Percentiles rank a stretch among this genome's conserved stretches.
Conservation (phyloP, 305 asterid species). For the Fraxinus baroniana region DNA sequence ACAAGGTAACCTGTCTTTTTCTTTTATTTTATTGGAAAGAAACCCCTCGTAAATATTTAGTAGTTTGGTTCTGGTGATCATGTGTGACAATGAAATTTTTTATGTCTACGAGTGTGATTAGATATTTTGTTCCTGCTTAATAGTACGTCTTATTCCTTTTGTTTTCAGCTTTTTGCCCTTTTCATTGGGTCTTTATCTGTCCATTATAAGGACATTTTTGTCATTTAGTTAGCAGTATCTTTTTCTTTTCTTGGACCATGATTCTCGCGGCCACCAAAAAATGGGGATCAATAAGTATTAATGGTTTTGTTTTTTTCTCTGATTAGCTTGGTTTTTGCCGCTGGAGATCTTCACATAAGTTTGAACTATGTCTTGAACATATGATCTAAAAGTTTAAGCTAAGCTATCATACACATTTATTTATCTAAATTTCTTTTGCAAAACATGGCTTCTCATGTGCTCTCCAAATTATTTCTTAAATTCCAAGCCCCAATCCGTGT, state of each 20-base stretch:
- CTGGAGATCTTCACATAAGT: background rate
- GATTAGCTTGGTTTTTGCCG: background rate
- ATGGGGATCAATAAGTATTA: background rate
- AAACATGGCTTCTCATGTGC: background rate
- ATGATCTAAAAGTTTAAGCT: background rate
- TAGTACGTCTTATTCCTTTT: conserved; percentile 22
- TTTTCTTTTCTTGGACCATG: conserved; percentile 6
- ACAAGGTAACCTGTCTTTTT: conserved; percentile 72
- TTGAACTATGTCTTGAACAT: background rate
- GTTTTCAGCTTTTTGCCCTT: conserved; percentile 42
- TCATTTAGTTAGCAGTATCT: conserved; percentile 19
- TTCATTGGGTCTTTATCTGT: conserved; percentile 37
- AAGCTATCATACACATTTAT: background rate
- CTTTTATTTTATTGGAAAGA: background rate
- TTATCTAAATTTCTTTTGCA: background rate
- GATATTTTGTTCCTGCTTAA: conserved; percentile 7
- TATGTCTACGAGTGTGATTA: conserved; percentile 15
- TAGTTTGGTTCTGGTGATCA: background rate
- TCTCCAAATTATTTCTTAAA: background rate
- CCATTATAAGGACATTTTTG: conserved; percentile 40
- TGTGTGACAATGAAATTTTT: background rate
- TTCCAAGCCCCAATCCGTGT: background rate
- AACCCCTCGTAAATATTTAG: background rate
- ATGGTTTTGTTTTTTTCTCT: background rate
- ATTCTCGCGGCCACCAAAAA: background rate